phyloP scores from a whole-genome alignment of 805 yeast species.

The Soucietia sequanensis region DNA sequence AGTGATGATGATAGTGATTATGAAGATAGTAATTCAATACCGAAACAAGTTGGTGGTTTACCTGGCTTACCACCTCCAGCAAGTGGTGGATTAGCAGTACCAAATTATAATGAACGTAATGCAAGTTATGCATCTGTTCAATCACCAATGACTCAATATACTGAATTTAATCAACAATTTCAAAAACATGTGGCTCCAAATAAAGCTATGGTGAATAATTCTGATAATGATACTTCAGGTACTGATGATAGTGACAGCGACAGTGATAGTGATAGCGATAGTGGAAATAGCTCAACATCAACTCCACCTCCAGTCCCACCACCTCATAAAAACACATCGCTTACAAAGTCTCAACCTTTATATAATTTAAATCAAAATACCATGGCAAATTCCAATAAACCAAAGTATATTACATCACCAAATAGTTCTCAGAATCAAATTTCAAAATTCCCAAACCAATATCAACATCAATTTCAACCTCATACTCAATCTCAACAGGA shows the following conservation, averaged over 20 bases:
- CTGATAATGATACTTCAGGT: slow-evolving; percentile 14
- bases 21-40: slow-evolving; percentile 19
- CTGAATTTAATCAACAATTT: slow-evolving; percentile 41
- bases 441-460: slow-evolving; percentile 6
- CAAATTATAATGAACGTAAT: slow-evolving; percentile 26
- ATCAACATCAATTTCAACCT: slow-evolving; percentile 6
- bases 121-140: slow-evolving; percentile 38
- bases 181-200: slow-evolving; percentile 19
- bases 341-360: slow-evolving; percentile 11
- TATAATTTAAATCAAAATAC: slow-evolving; percentile 13
- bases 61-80: slow-evolving; percentile 5
- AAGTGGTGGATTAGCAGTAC: slow-evolving; percentile 18
- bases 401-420: slow-evolving; percentile 33
- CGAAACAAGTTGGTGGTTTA: slow-evolving; percentile 17
- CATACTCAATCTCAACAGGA: slow-evolving; percentile 3
- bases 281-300: slow-evolving; percentile 13
- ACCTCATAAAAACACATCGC: slow-evolving; percentile 9
- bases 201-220: slow-evolving; percentile 4
- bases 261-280: slow-evolving; percentile 6
- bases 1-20: slow-evolving; percentile 30
- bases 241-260: slow-evolving; percentile 8
- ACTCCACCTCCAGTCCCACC: slow-evolving; percentile 27
- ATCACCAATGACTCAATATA: slow-evolving; percentile 43
- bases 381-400: slow-evolving; percentile 16
- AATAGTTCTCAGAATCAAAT: slow-evolving; percentile 26